Base-by-base conservation (phyloP, 768 basidiomycete species). In the Boletus rubroflammeus region DNA sequence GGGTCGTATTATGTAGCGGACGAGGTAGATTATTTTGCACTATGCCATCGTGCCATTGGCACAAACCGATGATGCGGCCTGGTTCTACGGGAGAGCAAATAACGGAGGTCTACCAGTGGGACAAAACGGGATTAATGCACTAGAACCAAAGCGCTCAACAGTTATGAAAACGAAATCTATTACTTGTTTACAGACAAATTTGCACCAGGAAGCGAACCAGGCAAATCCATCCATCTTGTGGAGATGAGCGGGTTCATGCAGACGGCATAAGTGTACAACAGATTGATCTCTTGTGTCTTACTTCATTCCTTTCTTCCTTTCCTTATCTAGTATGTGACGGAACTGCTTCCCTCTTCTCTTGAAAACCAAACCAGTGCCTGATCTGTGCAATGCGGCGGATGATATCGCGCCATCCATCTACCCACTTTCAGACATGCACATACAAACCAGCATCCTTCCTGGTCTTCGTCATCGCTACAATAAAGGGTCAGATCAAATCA, bases 391-490 rank as follows among this genome's bases (percentile, higher is more conserved):
- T 53, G 17, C 17, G 40, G 35, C 19, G n/a, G 25, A 45, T 21
- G 38, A 38, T 44, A 25, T 15, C 32, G n/a, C 44, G 28, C 40
- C 25, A 32, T 44, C 21, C 39, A 43, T 2, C 4, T 4, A 21
- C 26, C 13, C 21, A 42, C 41, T 43, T 38, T 74, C 69, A 87
- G 42, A 85, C 68, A 45, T 83, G 70, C 23, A 67, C 53, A 54
- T 84, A 82, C 50, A 82, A 59, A 11, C 87, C 85, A 5, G 79
- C 78, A 38, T 85, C 84, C 66, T 86, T 88, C 68, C 92, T 81
- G 54, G 75, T 74, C 75, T 91, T 92, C 34, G 92, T 95, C 93
- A 96, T 96, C 13, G 93, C 93, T 93, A 61, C 8, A 43, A 47
- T 29, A 29, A 34, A 50, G 11, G 42, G 51, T 43, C 2, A 54